Base-by-base conservation (phyloP, 352 stramenopile genomes). In the Lagenidium giganteum region DNA sequence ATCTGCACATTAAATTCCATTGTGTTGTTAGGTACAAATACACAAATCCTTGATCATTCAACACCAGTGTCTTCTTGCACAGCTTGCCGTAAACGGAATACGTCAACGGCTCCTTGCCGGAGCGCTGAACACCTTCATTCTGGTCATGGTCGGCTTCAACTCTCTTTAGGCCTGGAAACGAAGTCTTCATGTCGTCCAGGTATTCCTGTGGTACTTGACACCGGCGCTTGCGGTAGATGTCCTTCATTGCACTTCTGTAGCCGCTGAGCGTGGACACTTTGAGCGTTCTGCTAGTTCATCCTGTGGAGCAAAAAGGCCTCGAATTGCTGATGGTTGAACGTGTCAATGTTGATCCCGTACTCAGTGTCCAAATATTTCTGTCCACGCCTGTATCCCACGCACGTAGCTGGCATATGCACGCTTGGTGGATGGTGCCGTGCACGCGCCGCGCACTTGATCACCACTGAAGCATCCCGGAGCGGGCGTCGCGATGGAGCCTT, bases 1-100 rank as follows among this genome's bases (percentile, higher is more conserved):
- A 60, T 2, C 48, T 27, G 16, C 58, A 67, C 58, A 63, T 63
- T 8, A 57, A 28, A 49, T 67, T 60, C 58, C 58, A 63, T 42
- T 63, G 52, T 0, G 42, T 45, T 13, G 31, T 54, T 3, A 64
- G 34, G 38, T 58, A 63, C 0, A 60, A 28, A 34, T 63, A 53
- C 0, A 46, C 17, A 49, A 64, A 64, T 0, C 47, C 54, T 21
- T 23, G 9, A 16, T 57, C 54, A 11, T 30, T 36, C 3, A 20
- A 24, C 3, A 24, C 25, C 13, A 49, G n/a, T 5, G 42, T 50
- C 3, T 1, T 36, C 8, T 5, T 9, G 25, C 42, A 34, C 20
- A 49, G 18, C n/a, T 42, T n/a, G 20, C 36, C 31, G 31, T 50
- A 50, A 5, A 22, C n/a, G 23, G 42, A 48, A 24, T 41, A 41